Conservation (phyloP, 805 yeast genomes). For the Myxozyma neglecta region DNA sequence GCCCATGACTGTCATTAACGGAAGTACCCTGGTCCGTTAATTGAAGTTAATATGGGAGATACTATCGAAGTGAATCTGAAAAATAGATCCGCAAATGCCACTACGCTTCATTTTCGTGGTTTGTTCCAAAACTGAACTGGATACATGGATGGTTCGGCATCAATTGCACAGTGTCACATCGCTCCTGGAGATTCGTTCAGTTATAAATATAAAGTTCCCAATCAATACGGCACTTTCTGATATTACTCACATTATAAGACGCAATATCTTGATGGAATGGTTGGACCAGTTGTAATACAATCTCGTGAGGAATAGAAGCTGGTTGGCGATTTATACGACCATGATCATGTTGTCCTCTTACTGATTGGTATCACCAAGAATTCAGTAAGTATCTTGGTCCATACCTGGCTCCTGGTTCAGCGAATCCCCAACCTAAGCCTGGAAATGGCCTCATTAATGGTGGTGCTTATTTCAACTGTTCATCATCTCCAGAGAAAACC, state of each 20-base stretch:
- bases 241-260: slow-evolving; percentile 57
- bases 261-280: slow-evolving; percentile 71
- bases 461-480: slow-evolving; percentile 11
- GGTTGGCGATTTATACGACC: slow-evolving; percentile 13
- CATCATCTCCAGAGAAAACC: slow-evolving; percentile 27
- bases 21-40: slow-evolving; percentile 53
- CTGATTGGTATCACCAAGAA: slow-evolving; percentile 18
- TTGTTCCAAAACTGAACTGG: slow-evolving; percentile 49
- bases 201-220: slow-evolving; percentile 45
- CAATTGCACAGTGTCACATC: slow-evolving; percentile 53
- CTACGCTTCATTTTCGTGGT: slow-evolving; percentile 57
- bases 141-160: slow-evolving; percentile 54
- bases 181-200: slow-evolving; percentile 45
- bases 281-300: slow-evolving; percentile 50
- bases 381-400: background rate
- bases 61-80: slow-evolving; percentile 41
- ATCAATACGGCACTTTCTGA: slow-evolving; percentile 54
- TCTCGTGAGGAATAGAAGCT: background rate
- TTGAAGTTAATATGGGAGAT: slow-evolving; percentile 46
- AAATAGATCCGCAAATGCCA: slow-evolving; percentile 43
- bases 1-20: slow-evolving; percentile 45
- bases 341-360: slow-evolving; percentile 15
- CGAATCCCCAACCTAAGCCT: background rate
- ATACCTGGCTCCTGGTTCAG: slow-evolving; percentile 43
- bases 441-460: slow-evolving; percentile 22